A percentile compares a stretch with the other conserved stretches of the same genome.
These are phyloP conservation scores for Pseudogymnoascus sp. DNA, from an alignment of 2,329 filamentous ascomycete genomes.

Conservation along the genomic window DNA sequence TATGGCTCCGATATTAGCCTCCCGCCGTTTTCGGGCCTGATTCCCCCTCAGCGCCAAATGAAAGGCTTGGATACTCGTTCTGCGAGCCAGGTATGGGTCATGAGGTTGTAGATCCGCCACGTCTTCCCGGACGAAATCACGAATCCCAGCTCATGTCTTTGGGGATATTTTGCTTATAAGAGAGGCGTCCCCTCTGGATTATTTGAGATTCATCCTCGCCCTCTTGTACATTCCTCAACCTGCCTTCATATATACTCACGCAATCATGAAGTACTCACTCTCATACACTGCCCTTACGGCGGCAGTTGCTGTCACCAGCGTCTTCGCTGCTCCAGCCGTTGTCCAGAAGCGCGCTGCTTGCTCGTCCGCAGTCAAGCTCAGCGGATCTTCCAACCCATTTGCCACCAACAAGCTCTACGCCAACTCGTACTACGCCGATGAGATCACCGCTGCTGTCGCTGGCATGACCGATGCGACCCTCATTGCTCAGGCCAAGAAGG, in stretches of 20 bases:
- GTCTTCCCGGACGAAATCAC: neutral
- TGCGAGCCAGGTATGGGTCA: neutral
- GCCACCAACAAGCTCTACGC: conserved; percentile 44
- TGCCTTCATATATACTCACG: neutral
- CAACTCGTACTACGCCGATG: conserved; percentile 50
- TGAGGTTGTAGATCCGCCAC: conserved; percentile 7
- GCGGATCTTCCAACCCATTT: conserved; percentile 42
- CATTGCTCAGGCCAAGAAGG: conserved; percentile 25
- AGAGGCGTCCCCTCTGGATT: neutral
- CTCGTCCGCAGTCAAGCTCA: conserved; percentile 20
- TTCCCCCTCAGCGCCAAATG: neutral
- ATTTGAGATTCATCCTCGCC: neutral
- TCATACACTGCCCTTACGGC: conserved; percentile 2
- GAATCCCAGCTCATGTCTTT: neutral
- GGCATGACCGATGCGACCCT: conserved; percentile 49
- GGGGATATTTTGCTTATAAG: neutral
- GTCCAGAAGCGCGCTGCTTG: conserved; percentile 16
- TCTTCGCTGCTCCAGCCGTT: conserved; percentile 4
- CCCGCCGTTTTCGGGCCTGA: conserved; percentile 5
- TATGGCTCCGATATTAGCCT: conserved; percentile 3
- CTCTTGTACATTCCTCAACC: conserved; percentile 2
- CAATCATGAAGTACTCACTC: conserved; percentile 2
- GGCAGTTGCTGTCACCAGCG: conserved; percentile 4
- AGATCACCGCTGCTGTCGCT: conserved; percentile 47
- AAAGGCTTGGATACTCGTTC: neutral